Base-by-base conservation (phyloP, 495 filamentous ascomycete genomes). In the Collariella sp. region DNA sequence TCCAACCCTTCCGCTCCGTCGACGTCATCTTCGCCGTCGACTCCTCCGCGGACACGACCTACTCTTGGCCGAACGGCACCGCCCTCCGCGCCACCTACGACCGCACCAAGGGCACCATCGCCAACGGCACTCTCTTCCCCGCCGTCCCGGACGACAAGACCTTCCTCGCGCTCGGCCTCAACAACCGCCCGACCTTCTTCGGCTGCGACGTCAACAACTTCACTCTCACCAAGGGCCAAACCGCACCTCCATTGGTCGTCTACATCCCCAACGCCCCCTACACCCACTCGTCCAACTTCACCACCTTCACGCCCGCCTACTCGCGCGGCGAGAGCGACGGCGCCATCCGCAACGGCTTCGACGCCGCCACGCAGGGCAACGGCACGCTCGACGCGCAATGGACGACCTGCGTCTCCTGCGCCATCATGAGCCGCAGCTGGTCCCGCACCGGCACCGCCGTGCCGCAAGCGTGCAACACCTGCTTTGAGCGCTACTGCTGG, bases 21-120 rank as follows among this genome's bases (percentile, higher is more conserved):
- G 93, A 96, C 66, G 86, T 95, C 22, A 89, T 96, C 66, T 95
- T 96, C 66, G 91, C 91, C 20, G 72, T 95, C 57, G 91, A 97
- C 70, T 83, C 81, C 42, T 89, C 85, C 7, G 90, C 88, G 31
- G 91, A 96, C 68, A 91, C 85, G 0, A 66, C 69, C 11, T 75
- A 73, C 56, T 76, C 71, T 71, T 96, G 88, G 87, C 91, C 91
- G 43, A 94, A 95, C 69, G 91, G 88, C 33, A 88, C 89, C 10
- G 75, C 87, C 9, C 66, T 96, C 5, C 82, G 91, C 11, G 87
- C 89, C 19, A 89, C 87, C 26, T 96, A 93, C 71, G 72, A 87
- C 62, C 88, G 91, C 46, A 82, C 81, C 52, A 56, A 80, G 12
- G 78, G 78, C 58, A 58, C 41, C 33, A 86, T 91, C 55, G 72